Evolutionary conservation across 306 rosid species (phyloP), one percentile per base, ranked within the genome.

Genomic region (Cotoneaster glaucophyllus): DNA sequence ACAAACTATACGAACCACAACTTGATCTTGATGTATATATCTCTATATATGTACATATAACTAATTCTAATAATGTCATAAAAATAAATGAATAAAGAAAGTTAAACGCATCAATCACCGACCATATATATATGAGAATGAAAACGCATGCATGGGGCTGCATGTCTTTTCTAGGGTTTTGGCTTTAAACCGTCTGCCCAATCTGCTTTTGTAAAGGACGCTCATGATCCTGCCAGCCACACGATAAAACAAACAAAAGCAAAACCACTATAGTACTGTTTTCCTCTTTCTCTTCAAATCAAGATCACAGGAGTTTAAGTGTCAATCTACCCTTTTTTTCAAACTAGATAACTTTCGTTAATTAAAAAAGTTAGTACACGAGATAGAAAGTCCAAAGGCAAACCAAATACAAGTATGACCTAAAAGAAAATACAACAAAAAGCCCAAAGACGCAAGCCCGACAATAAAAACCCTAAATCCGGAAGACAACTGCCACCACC

Each of bases 181-280:
- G 15, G 37, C 11, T 43, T 65, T 73, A 58, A 83, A 69, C 87
- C 88, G 87, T 50, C 88, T 85, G 79, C 62, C 85, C 83, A 78
- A 81, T 85, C 73, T 61, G 64, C 63, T 65, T 63, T 29, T 9
- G 2, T 10, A 74, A 70, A 28, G 28, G 80, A 37, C 17, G 28
- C 17, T 4, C 59, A n/a, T n/a, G 66, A 66, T 61, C 10, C 71
- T 62, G 54, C 21, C 54, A 50, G 62, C 75, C 67, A 75, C 59
- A 3, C 75, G 21, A 66, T 29, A 10, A 44, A 59, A 59, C 79
- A 50, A 50, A 48, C 54, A 48, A 48, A 67, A 68, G 50, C 70
- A 67, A 68, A 67, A 28, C 74, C 73, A 26, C 39, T 78, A 5
- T 1, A 24, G 18, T 15, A 26, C 10, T 24, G 4, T 70, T 63